Base-by-base conservation (phyloP, 306 rosid genomes). In the Rosa rugosa region DNA sequence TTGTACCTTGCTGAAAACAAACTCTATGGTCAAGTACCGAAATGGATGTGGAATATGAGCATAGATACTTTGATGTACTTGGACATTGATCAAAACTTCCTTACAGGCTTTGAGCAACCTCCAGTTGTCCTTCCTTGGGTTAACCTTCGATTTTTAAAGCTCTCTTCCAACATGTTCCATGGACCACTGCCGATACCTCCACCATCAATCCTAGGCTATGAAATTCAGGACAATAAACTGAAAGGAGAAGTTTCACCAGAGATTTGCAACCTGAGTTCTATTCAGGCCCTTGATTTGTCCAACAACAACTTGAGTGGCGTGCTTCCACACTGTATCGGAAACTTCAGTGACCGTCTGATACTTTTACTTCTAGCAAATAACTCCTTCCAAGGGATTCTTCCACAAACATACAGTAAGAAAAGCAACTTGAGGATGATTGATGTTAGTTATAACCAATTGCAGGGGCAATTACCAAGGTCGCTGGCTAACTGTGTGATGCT, bases 231-330 rank as follows among this genome's bases (percentile, higher is more conserved):
- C 5, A 81, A 81, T 31, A 8, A 5, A 6, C 22, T 82, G 7
- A 56, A 46, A 0, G 71, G 71, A 45, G n/a, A 66, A 53, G 7
- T 83, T 0, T 11, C 80, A 9, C 25, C 18, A 5, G 50, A 8
- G 46, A 23, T 69, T 7, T 74, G 86, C 65, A 68, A 11, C 57
- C 0, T 83, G 41, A 59, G 40, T 25, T 56, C 66, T 36, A 80
- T 74, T 74, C 0, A 0, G 5, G 0, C 0, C 1, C 77, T 83
- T 45, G 75, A 65, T 17, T n/a, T 82, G 62, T 54, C 79, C 0
- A 6, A 16, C 16, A 82, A 82, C 71, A 71, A 20, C 62, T 72
- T 82, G 45, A 57, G n/a, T 31, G 82, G 82, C 3, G 44, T 1
- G 5, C 20, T 82, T 66, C 82, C 76, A 0, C 17, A 1, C 7